Conservation (phyloP, 2,329 filamentous ascomycete species). For the Colletotrichum coccodes region DNA sequence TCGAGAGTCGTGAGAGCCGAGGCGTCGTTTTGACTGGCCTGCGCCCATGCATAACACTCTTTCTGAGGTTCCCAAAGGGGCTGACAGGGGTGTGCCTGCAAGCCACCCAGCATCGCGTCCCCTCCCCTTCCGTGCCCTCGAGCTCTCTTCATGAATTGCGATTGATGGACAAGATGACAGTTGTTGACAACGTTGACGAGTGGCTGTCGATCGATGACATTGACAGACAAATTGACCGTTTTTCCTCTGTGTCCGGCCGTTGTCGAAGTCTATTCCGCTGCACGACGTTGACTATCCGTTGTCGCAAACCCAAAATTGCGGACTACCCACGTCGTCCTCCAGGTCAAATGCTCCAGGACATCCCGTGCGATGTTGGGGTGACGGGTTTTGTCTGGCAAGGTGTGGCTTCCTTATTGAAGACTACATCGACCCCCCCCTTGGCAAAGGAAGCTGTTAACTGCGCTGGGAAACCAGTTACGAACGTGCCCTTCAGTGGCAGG, state of each 20-base stretch:
- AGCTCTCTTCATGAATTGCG: neutral
- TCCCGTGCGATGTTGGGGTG: neutral
- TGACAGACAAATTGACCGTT: neutral
- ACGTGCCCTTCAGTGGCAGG: neutral
- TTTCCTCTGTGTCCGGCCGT: too few relatives aligned
- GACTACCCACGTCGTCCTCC: neutral
- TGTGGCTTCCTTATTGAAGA: neutral
- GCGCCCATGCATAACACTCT: neutral
- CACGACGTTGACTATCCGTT: neutral
- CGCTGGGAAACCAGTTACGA: neutral
- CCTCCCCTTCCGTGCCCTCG: neutral
- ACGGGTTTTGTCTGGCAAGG: neutral
- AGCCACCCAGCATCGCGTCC: neutral
- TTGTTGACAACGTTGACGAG: neutral
- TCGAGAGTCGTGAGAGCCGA: conserved; percentile 2
- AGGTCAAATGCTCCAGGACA: neutral
- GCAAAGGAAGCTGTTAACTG: neutral
- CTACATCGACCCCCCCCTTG: neutral
- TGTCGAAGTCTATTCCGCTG: too few relatives aligned
- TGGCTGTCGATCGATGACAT: neutral
- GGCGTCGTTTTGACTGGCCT: neutral
- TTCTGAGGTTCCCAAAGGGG: neutral
- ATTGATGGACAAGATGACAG: neutral
- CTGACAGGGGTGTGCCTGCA: conserved; percentile 22
- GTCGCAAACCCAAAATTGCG: neutral